A percentile compares a stretch with the other conserved stretches of the same genome.
phyloP scores from a whole-genome alignment of 257 asterid species.

The Phtheirospermum japonicum region DNA sequence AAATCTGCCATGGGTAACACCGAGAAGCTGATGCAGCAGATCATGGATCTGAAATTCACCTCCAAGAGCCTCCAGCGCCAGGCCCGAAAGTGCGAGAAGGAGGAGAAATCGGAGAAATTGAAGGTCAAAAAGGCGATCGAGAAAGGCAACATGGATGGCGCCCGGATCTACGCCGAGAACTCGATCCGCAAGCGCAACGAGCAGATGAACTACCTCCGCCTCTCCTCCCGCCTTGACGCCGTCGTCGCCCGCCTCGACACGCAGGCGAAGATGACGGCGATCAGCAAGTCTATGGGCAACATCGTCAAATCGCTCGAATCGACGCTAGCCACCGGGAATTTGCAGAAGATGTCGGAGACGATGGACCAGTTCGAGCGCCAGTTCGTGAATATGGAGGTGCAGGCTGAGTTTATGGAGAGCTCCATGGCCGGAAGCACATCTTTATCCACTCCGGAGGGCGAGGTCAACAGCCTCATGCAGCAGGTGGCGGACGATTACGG shows the following conservation, averaged over 20 bases:
- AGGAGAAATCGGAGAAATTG: slow-evolving; percentile 84
- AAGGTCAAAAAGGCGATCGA: slow-evolving; percentile 96
- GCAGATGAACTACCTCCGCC: slow-evolving; percentile 94
- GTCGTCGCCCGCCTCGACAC: slow-evolving; percentile 96
- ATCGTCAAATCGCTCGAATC: slow-evolving; percentile 91
- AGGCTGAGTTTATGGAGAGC: slow-evolving; percentile 99
- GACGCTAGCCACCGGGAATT: slow-evolving; percentile 72
- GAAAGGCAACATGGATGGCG: slow-evolving; percentile 99
- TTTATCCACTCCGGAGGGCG: slow-evolving; percentile 88
- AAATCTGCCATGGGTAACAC: slow-evolving; percentile 70
- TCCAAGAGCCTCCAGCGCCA: slow-evolving; percentile 84
- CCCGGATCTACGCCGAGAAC: slow-evolving; percentile 97
- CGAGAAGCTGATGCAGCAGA: slow-evolving; percentile 85
- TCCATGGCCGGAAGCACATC: slow-evolving; percentile 99
- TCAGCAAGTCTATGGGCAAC: slow-evolving; percentile 82
- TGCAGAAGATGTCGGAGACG: slow-evolving; percentile 97
- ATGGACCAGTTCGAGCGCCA: slow-evolving; percentile 94
- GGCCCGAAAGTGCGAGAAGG: slow-evolving; percentile 91
- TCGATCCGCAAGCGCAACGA: slow-evolving; percentile 93
- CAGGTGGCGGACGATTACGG: slow-evolving; percentile 99
- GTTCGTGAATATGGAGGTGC: slow-evolving; percentile 97
- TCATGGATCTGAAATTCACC: slow-evolving; percentile 93
- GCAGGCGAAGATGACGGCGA: slow-evolving; percentile 84
- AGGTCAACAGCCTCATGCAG: slow-evolving; percentile 87
- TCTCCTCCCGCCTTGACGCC: slow-evolving; percentile 91